These are phyloP conservation scores for Penicillium manginii DNA, from an alignment of 495 filamentous ascomycete genomes.

Conservation along the genomic window DNA sequence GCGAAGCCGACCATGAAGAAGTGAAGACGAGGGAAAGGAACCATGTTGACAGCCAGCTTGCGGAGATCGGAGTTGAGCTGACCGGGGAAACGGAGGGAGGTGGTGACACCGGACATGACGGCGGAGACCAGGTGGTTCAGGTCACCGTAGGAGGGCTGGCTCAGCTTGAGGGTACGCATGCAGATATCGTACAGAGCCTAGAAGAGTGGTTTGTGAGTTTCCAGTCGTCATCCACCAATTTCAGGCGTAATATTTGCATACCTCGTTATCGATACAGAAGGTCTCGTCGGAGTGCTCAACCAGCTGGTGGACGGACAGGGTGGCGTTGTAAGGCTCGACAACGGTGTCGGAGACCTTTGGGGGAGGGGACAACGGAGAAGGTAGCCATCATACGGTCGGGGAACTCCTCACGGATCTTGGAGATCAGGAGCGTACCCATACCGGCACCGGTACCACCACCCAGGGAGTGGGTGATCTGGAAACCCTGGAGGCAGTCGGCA, in stretches of 20 bases:
- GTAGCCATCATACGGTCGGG: conserved; percentile 99
- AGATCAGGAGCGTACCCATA: conserved; percentile 99
- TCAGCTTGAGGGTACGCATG: conserved; percentile 99
- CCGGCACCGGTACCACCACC: conserved; percentile 99
- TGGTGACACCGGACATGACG: conserved; percentile 99
- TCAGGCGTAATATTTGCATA: conserved; percentile 35
- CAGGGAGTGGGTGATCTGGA: conserved; percentile 99
- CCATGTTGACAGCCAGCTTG: conserved; percentile 99
- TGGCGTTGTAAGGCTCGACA: conserved; percentile 99
- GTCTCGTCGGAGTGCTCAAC: conserved; percentile 99
- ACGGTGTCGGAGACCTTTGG: conserved; percentile 99
- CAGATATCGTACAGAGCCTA: conserved; percentile 99
- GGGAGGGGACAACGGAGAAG: conserved; percentile 99
- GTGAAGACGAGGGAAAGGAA: conserved; percentile 99
- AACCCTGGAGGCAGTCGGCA: conserved; percentile 99
- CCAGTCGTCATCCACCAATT: background rate
- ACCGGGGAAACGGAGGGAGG: conserved; percentile 97
- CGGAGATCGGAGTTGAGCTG: conserved; percentile 99
- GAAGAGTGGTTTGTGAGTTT: conserved; percentile 26
- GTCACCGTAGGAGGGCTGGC: conserved; percentile 97
- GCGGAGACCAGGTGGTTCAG: conserved; percentile 99
- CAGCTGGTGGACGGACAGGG: conserved; percentile 97
- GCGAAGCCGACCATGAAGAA: conserved; percentile 99
- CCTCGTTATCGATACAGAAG: conserved; percentile 99
- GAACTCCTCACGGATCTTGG: conserved; percentile 99